Percentiles rank a stretch among this genome's conserved stretches.
phyloP scores from a whole-genome alignment of 768 basidiomycete genomes.

The Panus rudis region DNA sequence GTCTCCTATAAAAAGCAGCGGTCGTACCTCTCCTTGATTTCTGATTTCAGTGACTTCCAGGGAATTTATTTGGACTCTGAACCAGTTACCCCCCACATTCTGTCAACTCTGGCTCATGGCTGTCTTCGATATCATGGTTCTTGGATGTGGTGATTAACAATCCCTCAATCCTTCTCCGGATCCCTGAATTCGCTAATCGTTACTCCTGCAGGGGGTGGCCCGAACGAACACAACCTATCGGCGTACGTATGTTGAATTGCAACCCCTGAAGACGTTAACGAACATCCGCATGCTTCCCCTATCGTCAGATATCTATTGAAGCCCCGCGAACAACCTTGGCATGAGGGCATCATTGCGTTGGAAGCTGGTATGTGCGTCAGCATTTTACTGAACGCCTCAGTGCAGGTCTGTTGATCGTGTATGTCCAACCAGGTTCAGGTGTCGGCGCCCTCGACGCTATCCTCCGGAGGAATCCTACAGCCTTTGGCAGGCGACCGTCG shows the following conservation, averaged over 20 bases:
- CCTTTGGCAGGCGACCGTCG: slow-evolving; percentile 37
- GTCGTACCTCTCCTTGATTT: background rate
- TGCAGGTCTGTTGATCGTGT: background rate
- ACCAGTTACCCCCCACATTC: background rate
- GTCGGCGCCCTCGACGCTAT: slow-evolving; percentile 69
- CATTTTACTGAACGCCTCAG: background rate
- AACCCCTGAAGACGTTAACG: slow-evolving; percentile 10
- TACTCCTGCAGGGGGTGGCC: slow-evolving; percentile 63
- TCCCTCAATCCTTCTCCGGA: background rate
- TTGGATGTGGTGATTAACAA: slow-evolving; percentile 38
- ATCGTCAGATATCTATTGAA: slow-evolving; percentile 92
- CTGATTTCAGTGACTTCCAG: background rate
- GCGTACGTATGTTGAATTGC: slow-evolving; percentile 45
- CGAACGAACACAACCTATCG: slow-evolving; percentile 82
- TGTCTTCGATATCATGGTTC: slow-evolving; percentile 66
- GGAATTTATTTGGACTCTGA: background rate
- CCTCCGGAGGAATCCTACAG: slow-evolving; percentile 43
- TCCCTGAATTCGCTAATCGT: background rate
- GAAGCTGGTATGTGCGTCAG: slow-evolving; percentile 67
- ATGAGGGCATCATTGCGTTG: slow-evolving; percentile 73
- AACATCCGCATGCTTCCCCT: slow-evolving; percentile 3
- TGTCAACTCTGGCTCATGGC: slow-evolving; percentile 26
- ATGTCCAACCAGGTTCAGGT: slow-evolving; percentile 59
- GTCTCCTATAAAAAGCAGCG: too few relatives aligned
- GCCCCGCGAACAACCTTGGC: slow-evolving; percentile 56